Conservation (phyloP, 2,329 filamentous ascomycete genomes). For the Aureobasidium sp. region DNA sequence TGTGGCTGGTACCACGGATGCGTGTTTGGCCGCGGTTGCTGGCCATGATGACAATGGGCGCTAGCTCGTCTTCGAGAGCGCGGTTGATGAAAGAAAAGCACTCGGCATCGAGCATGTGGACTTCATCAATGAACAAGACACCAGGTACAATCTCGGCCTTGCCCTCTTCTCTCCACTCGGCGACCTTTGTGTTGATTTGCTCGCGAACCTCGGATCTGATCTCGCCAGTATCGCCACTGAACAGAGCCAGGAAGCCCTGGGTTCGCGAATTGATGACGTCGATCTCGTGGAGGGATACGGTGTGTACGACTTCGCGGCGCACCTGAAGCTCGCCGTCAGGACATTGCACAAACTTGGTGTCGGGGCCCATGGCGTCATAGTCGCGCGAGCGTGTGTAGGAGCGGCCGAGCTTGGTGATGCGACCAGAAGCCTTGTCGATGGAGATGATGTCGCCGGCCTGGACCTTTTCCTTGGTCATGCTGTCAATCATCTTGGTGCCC, state of each 20-base stretch:
- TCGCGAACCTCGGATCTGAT: conserved; percentile 95
- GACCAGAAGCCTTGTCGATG: conserved; percentile 96
- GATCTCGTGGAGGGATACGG: conserved; percentile 93
- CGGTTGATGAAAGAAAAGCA: conserved; percentile 99
- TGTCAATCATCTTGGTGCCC: conserved; percentile 99
- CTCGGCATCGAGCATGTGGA: conserved; percentile 99
- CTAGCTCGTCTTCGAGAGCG: conserved; percentile 86
- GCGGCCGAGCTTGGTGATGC: conserved; percentile 93
- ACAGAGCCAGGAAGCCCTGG: conserved; percentile 95
- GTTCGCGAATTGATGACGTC: conserved; percentile 98
- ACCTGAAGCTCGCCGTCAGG: conserved; percentile 96
- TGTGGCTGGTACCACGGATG: conserved; percentile 86
- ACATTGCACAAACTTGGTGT: conserved; percentile 96
- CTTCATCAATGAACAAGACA: conserved; percentile 96
- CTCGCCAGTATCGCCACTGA: conserved; percentile 96
- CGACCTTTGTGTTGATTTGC: conserved; percentile 98
- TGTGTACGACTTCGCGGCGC: conserved; percentile 93
- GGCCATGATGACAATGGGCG: conserved; percentile 98
- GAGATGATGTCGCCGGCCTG: conserved; percentile 98
- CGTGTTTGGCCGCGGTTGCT: conserved; percentile 88
- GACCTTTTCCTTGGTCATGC: conserved; percentile 98
- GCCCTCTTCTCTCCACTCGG: conserved; percentile 98
- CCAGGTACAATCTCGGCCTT: conserved; percentile 97
- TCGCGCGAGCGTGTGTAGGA: conserved; percentile 92
- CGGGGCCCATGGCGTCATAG: conserved; percentile 97